A percentile compares a stretch with the other conserved stretches of the same genome.
These are phyloP conservation scores for Pichia inconspicua DNA, from an alignment of 1,139 yeast species.

Conservation along the genomic window DNA sequence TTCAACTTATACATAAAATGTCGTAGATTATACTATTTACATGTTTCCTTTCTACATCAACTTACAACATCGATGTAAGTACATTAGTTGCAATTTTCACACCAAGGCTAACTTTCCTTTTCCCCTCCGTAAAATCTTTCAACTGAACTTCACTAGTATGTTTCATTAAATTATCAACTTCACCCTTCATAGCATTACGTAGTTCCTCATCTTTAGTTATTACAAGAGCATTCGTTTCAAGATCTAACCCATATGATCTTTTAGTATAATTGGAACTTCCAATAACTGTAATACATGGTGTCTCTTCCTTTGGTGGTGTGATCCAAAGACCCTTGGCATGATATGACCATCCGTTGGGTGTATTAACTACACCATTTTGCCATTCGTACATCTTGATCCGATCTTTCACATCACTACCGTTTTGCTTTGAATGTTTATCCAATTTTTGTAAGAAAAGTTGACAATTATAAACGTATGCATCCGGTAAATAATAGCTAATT, in stretches of 20 bases:
- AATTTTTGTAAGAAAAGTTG: constrained; percentile 52
- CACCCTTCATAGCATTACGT: constrained; percentile 50
- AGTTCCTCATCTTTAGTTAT: constrained; percentile 61
- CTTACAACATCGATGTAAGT: constrained; percentile 56
- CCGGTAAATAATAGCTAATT: constrained; percentile 73
- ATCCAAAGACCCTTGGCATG: constrained; percentile 99
- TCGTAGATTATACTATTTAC: neutral
- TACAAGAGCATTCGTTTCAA: constrained; percentile 79
- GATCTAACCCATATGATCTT: constrained; percentile 78
- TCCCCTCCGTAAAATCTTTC: constrained; percentile 46
- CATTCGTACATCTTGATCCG: constrained; percentile 66
- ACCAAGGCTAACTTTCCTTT: constrained; percentile 50
- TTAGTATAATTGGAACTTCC: constrained; percentile 94
- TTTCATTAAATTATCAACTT: constrained; percentile 52
- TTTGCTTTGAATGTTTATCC: constrained; percentile 17
- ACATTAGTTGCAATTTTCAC: constrained; percentile 60
- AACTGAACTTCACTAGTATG: constrained; percentile 46
- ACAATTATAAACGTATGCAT: constrained; percentile 76
- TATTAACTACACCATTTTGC: constrained; percentile 78
- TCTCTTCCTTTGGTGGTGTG: constrained; percentile 46
- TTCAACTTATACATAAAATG: neutral
- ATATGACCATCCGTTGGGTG: constrained; percentile 88
- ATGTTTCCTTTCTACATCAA: neutral
- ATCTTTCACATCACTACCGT: constrained; percentile 32
- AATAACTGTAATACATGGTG: constrained; percentile 69